Conservation (phyloP, 345 rosid genomes). For the Angophora floribunda region DNA sequence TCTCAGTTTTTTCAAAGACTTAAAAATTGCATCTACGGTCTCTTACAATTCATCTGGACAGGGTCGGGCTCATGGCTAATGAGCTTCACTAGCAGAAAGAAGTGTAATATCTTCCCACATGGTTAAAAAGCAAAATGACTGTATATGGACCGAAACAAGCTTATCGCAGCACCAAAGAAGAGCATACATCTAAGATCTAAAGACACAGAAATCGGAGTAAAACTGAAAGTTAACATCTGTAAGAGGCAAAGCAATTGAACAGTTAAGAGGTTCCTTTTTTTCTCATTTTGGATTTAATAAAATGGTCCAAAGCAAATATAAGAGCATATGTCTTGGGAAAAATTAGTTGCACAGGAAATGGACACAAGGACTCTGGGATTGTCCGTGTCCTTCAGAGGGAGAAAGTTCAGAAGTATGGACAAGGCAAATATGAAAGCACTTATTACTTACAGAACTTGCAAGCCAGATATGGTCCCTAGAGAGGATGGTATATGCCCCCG, state of each 20-base stretch:
- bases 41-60: background rate
- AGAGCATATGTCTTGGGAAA: background rate
- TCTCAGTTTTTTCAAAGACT: background rate
- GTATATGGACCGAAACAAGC: background rate
- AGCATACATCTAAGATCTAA: background rate
- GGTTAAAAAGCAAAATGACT: background rate
- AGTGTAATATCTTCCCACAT: background rate
- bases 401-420: background rate
- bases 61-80: background rate
- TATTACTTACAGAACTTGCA: slow-evolving; percentile 69
- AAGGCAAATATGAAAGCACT: background rate
- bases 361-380: background rate
- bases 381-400: background rate
- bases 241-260: background rate
- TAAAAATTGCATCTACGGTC: background rate
- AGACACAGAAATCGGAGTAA: background rate
- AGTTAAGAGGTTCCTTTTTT: background rate
- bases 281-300: background rate
- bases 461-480: slow-evolving; percentile 53
- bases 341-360: background rate
- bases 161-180: background rate
- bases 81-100: background rate
- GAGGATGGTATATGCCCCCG: slow-evolving; percentile 69
- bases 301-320: background rate
- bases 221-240: background rate